Percentiles rank a stretch among this genome's conserved stretches.
Conservation (phyloP, 1,139 yeast genomes). For the Geotrichum phurueaensis region DNA sequence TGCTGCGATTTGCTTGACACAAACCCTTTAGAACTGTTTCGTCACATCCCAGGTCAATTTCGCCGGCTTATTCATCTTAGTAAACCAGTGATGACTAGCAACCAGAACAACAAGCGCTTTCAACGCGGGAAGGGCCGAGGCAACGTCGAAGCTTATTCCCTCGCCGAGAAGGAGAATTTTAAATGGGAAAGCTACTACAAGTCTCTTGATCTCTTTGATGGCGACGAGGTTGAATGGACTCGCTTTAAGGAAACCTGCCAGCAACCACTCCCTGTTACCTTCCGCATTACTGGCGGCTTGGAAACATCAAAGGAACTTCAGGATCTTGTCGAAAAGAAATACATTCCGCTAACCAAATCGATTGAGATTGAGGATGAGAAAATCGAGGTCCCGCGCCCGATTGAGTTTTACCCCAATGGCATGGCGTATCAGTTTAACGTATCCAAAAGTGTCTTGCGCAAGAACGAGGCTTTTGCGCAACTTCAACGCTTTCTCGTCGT, state of each 20-base stretch:
- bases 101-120: neutral
- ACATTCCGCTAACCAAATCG: conserved; percentile 39
- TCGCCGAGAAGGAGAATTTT: conserved; percentile 33
- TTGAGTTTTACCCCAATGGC: conserved; percentile 80
- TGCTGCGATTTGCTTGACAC: neutral
- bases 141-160: neutral
- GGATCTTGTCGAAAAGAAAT: conserved; percentile 37
- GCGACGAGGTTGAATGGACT: conserved; percentile 60
- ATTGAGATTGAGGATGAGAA: too few species aligned
- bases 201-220: conserved; percentile 54
- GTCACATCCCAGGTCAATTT: neutral
- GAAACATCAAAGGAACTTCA: conserved; percentile 48
- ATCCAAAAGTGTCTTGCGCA: conserved; percentile 83
- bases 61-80: neutral
- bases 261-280: conserved; percentile 79
- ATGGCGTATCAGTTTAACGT: conserved; percentile 93
- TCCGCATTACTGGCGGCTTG: conserved; percentile 71
- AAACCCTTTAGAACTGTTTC: neutral
- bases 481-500: conserved; percentile 88
- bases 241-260: conserved; percentile 73
- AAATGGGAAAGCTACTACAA: conserved; percentile 87
- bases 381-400: conserved; percentile 45
- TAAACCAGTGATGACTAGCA: neutral
- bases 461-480: conserved; percentile 75
- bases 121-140: too few species aligned